These are phyloP conservation scores for Globisporangium orthogonon DNA, from an alignment of 352 stramenopile genomes.

Conservation along the genomic window DNA sequence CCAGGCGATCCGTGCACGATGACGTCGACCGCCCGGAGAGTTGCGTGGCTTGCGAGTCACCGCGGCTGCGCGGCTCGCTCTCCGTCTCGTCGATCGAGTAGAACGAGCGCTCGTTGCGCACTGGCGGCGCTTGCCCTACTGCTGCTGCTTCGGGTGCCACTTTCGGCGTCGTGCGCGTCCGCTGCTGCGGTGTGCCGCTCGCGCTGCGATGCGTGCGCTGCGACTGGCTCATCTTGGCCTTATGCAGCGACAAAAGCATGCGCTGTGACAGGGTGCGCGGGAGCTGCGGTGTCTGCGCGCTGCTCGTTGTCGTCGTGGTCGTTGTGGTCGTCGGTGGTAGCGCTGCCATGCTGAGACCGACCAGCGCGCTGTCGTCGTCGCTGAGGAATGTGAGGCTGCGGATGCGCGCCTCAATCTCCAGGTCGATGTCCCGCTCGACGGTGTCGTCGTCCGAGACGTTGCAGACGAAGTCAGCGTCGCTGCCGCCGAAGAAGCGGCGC, in stretches of 20 bases:
- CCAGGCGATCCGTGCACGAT: conserved; percentile 46
- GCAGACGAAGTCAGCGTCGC: conserved; percentile 27
- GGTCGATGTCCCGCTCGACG: conserved; percentile 62
- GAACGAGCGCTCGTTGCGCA: conserved; percentile 11
- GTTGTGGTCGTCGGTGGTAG: neutral
- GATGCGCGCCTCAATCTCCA: conserved; percentile 61
- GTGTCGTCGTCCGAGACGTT: conserved; percentile 60
- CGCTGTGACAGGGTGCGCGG: conserved; percentile 46
- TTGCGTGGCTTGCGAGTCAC: conserved; percentile 16
- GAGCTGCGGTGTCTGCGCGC: conserved; percentile 5
- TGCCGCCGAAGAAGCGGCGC: conserved; percentile 4
- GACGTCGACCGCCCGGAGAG: conserved; percentile 22
- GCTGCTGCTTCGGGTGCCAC: neutral
- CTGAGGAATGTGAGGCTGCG: conserved; percentile 19
- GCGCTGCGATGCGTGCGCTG: conserved; percentile 4
- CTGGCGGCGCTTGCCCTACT: neutral
- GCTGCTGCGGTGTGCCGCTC: conserved; percentile 1
- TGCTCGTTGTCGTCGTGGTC: neutral
- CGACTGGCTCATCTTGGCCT: conserved; percentile 23
- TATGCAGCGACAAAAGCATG: conserved; percentile 53
- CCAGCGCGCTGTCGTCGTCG: conserved; percentile 13
- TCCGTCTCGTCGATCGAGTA: conserved; percentile 1
- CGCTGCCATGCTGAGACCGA: conserved; percentile 6
- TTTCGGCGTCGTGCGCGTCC: conserved; percentile 3
- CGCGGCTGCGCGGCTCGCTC: conserved; percentile 1